Conservation (phyloP, 805 yeast species). For the Wickerhamomyces silvicola region DNA sequence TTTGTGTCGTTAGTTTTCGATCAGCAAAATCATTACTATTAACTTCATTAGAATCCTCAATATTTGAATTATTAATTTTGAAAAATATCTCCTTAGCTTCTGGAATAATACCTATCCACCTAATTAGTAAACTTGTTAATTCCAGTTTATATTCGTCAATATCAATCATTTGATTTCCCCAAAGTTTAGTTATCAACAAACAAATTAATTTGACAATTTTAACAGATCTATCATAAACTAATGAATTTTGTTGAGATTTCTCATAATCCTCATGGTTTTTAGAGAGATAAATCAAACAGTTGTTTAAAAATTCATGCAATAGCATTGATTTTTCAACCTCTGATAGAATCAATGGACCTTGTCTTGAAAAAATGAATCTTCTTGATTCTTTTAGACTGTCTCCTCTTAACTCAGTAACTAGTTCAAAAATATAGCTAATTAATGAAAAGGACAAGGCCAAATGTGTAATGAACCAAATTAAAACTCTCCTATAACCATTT, state of each 20-base stretch:
- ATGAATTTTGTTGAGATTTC: conserved; percentile 17
- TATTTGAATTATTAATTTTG: conserved; percentile 20
- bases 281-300: conserved; percentile 39
- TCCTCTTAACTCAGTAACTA: conserved; percentile 54
- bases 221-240: conserved; percentile 24
- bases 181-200: conserved; percentile 51
- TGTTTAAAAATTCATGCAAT: conserved; percentile 63
- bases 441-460: conserved; percentile 47
- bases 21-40: background rate
- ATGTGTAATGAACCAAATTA: conserved; percentile 66
- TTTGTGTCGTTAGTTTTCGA: background rate
- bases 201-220: conserved; percentile 50
- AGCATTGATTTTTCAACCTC: conserved; percentile 60
- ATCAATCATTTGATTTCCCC: conserved; percentile 37
- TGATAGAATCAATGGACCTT: conserved; percentile 47
- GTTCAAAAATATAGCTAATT: conserved; percentile 58
- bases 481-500: conserved; percentile 51
- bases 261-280: conserved; percentile 24
- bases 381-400: conserved; percentile 16
- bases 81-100: conserved; percentile 59
- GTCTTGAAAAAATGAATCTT: conserved; percentile 42
- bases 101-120: conserved; percentile 58
- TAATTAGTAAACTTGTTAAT: conserved; percentile 51
- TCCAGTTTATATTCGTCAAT: conserved; percentile 51
- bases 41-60: conserved; percentile 1